Base-by-base conservation (phyloP, 1,284 basidiomycete species). In the Fomitopsis palustris region DNA sequence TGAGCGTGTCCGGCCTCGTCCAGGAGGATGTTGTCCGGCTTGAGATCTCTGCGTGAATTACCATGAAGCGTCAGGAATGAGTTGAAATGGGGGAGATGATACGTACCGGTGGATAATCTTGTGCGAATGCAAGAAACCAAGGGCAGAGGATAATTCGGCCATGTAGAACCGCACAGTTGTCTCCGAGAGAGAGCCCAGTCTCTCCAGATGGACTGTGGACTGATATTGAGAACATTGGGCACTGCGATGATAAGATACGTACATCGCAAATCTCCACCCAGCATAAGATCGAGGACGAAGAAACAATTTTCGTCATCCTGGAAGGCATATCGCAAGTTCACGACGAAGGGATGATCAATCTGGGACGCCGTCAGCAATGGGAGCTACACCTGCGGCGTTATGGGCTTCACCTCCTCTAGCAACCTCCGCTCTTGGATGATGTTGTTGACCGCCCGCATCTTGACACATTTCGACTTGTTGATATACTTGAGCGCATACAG, bases 241-340 rank as follows among this genome's bases (percentile, higher is more conserved):
- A 12, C 21, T 12, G 14, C 5, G 12, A 10, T 47, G 51, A 33
- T 6, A 42, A 51, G 37, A 56, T 41, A 80, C 90, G 67, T 72
- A 95, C 93, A 99, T 64, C 96, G 84, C 62, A 99, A 79, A 75
- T 98, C 96, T 21, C 96, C 96, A 9, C 96, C 96, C 9, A 99
- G 82, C 96, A 99, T 99, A 58, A 98, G 82, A 77, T 99, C 96
- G 64, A 99, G 77, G 17, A 98, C 96, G 72, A 98, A 98, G 81
- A 99, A 99, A 69, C 96, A 95, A 73, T 99, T 98, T 72, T 98
- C 96, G 70, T 98, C 96, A 72, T 99, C 96, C 74, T 99, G 96
- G 74, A 99, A 99, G 17, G 96, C 96, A 73, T 98, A 98, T 53
- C 96, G 88, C 72, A 99, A 71, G 74, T 98, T 98, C 74, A 98